phyloP scores from a whole-genome alignment of 345 rosid species.

The Populus pruinosa region DNA sequence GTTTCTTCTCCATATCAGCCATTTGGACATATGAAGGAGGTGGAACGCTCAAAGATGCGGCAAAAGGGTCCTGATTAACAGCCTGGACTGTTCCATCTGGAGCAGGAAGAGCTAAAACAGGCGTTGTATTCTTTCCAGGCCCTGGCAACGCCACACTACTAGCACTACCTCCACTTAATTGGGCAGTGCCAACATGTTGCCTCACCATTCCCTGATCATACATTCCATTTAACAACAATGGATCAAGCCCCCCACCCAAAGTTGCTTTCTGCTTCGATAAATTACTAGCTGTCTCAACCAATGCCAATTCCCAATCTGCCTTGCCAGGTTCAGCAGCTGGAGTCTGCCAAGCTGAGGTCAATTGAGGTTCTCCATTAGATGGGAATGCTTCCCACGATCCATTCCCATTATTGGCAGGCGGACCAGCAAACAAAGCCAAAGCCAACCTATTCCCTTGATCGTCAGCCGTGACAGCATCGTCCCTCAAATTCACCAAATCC shows the following conservation, averaged over 20 bases:
- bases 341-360: conserved; percentile 83
- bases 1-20: conserved; percentile 76
- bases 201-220: conserved; percentile 82
- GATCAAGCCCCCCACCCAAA: conserved; percentile 87
- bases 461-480: conserved; percentile 56
- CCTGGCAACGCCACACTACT: conserved; percentile 73
- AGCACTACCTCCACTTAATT: conserved; percentile 70
- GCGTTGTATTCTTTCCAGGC: conserved; percentile 45
- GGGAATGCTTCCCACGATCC: conserved; percentile 89
- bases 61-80: conserved; percentile 51
- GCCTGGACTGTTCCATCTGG: conserved; percentile 56
- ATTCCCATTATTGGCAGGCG: conserved; percentile 39
- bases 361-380: conserved; percentile 49
- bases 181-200: conserved; percentile 53
- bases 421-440: conserved; percentile 69
- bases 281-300: conserved; percentile 81
- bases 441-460: conserved; percentile 78
- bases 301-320: conserved; percentile 88
- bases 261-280: conserved; percentile 63
- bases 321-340: conserved; percentile 80
- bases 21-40: conserved; percentile 70
- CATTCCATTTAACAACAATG: conserved; percentile 78
- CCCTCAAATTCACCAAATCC: conserved; percentile 82
- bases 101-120: conserved; percentile 71
- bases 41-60: conserved; percentile 54